Percentiles rank a stretch among this genome's conserved stretches.
These are phyloP conservation scores for Saturnispora mendoncae DNA, from an alignment of 805 yeast species.

Conservation along the genomic window DNA sequence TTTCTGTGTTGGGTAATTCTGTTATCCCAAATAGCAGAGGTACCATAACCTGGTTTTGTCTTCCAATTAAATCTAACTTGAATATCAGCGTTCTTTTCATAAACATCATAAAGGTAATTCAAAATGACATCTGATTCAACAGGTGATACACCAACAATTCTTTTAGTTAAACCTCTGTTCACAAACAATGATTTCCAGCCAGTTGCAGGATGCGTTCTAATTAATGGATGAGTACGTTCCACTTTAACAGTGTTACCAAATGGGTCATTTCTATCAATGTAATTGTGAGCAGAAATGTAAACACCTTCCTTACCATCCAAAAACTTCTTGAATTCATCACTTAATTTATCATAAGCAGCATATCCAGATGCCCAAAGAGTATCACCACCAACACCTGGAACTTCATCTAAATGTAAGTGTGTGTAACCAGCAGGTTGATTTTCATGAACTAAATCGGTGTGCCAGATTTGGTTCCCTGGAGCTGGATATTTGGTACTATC, in stretches of 20 bases:
- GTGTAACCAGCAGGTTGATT: conserved; percentile 49
- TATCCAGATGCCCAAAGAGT: conserved; percentile 50
- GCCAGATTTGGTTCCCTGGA: conserved; percentile 32
- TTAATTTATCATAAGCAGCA: conserved; percentile 47
- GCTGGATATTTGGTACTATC: conserved; percentile 10
- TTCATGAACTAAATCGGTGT: conserved; percentile 45
- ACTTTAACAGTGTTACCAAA: conserved; percentile 37
- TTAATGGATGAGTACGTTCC: conserved; percentile 50
- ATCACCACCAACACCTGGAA: conserved; percentile 47
- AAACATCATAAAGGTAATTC: conserved; percentile 36
- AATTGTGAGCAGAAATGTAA: conserved; percentile 33
- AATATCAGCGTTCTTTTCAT: conserved; percentile 44
- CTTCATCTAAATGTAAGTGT: conserved; percentile 43
- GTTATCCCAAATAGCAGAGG: conserved; percentile 45
- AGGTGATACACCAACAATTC: conserved; percentile 44
- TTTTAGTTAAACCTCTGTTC: conserved; percentile 40
- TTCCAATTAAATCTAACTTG: conserved; percentile 47
- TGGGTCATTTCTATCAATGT: conserved; percentile 34
- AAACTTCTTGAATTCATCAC: conserved; percentile 41
- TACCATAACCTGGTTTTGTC: conserved; percentile 31
- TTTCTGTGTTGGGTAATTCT: conserved; percentile 38
- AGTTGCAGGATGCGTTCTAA: conserved; percentile 58
- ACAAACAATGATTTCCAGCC: conserved; percentile 52
- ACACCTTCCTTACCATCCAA: conserved; percentile 45
- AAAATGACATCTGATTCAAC: conserved; percentile 43